These are phyloP conservation scores for Ceratobasidium sp. DNA, from an alignment of 1,284 basidiomycete genomes.

Conservation along the genomic window DNA sequence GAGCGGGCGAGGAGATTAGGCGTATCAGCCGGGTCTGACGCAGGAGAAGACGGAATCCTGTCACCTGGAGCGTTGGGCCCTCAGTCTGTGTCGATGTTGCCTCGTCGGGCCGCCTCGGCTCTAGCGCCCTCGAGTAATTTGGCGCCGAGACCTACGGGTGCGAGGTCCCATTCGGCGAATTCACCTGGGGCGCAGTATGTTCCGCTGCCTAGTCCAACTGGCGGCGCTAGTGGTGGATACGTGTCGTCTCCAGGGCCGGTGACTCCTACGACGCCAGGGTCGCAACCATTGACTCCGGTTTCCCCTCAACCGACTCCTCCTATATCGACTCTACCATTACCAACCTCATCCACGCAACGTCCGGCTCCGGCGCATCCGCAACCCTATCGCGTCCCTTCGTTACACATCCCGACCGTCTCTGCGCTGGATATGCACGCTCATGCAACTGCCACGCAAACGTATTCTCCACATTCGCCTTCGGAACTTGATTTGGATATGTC, in stretches of 20 bases:
- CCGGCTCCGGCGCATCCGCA: no score
- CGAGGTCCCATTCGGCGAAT: background rate
- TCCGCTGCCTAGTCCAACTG: no score
- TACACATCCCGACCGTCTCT: slow-evolving; percentile 1
- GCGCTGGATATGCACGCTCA: slow-evolving; percentile 9
- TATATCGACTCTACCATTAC: no score
- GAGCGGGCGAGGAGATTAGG: background rate
- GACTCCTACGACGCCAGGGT: no score
- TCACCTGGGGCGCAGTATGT: no score
- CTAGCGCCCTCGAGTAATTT: slow-evolving; percentile 3
- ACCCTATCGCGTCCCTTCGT: background rate
- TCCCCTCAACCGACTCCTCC: no score
- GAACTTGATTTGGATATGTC: no score
- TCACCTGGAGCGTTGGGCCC: background rate
- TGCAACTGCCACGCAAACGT: background rate
- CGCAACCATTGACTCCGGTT: no score
- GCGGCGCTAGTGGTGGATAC: no score
- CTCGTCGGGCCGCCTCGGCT: slow-evolving; percentile 8
- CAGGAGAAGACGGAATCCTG: background rate
- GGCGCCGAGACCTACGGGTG: background rate
- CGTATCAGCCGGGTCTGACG: slow-evolving; percentile 10
- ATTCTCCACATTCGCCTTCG: background rate
- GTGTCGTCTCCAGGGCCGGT: no score
- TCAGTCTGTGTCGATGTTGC: slow-evolving; percentile 2
- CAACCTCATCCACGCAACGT: no score